Evolutionary conservation across 2,329 filamentous ascomycete species (phyloP).

Genomic region (Xylaria sp.): DNA sequence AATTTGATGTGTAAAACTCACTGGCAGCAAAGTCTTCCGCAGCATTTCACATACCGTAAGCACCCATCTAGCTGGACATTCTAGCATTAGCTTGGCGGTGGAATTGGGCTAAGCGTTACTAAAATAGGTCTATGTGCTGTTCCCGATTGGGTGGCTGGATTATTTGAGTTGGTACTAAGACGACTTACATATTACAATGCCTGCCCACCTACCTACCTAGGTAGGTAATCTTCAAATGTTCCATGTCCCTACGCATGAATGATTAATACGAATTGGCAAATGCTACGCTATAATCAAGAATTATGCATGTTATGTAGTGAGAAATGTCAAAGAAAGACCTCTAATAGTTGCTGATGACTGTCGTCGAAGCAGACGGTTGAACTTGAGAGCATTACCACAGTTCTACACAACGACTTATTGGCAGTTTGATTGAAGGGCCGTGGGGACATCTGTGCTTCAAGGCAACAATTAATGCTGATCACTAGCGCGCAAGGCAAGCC

Average conservation of each 20-base stretch:
- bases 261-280: neutral
- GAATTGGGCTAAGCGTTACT: neutral
- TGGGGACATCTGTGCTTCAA: neutral
- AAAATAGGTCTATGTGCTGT: conserved; percentile 4
- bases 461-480: neutral
- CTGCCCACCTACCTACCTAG: neutral
- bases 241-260: neutral
- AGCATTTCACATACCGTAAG: neutral
- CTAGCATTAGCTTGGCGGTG: conserved; percentile 8
- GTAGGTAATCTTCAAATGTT: neutral
- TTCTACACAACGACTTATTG: neutral
- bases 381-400: too few species aligned
- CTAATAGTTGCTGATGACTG: neutral
- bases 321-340: neutral
- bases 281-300: neutral
- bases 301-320: neutral
- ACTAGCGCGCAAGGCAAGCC: neutral
- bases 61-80: neutral
- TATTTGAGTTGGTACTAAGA: conserved; percentile 4
- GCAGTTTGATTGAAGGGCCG: neutral
- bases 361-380: neutral
- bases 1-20: neutral
- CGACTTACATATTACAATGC: neutral
- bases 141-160: neutral
- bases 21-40: neutral